phyloP scores from a whole-genome alignment of 192 early-diverging fungal genomes.

The Podila epicladia region DNA sequence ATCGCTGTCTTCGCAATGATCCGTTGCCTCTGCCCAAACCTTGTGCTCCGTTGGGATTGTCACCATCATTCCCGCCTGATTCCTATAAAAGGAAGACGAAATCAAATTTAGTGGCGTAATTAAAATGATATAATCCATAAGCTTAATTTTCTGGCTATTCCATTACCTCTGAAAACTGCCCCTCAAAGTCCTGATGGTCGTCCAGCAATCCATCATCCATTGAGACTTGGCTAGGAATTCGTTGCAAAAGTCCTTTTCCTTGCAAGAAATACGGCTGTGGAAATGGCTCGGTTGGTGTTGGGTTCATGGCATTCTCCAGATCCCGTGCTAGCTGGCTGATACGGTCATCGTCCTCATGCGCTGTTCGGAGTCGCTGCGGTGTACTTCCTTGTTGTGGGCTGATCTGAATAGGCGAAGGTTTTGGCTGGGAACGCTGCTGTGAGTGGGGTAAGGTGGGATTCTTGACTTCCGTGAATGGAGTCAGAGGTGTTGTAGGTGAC shows the following conservation, averaged over 20 bases:
- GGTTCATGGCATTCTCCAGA: conserved; percentile 42
- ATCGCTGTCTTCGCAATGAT: conserved; percentile 27
- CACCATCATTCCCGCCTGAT: conserved; percentile 1
- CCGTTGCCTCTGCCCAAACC: conserved; percentile 11
- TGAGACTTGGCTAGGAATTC: conserved; percentile 32
- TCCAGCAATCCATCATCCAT: conserved; percentile 34
- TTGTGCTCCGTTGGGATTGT: not conserved
- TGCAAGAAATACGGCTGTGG: conserved; percentile 43
- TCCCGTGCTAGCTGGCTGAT: conserved; percentile 35
- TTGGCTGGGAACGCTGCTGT: conserved; percentile 21
- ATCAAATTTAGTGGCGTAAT: too few species aligned
- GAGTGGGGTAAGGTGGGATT: conserved; percentile 13
- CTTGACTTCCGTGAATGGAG: not conserved
- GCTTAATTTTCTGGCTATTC: not conserved
- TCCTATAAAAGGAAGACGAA: not conserved
- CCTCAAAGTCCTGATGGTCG: conserved; percentile 4
- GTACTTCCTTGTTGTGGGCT: not conserved
- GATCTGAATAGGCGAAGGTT: conserved; percentile 34
- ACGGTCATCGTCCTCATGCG: conserved; percentile 8
- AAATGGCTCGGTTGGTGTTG: conserved; percentile 30
- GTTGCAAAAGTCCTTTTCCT: conserved; percentile 23
- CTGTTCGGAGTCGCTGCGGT: not conserved
- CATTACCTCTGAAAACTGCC: conserved; percentile 29
- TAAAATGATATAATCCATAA: not conserved
- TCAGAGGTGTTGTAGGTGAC: not conserved